Percentiles rank a stretch among this genome's conserved stretches.
phyloP scores from a whole-genome alignment of 306 rosid genomes.

The Potentilla sterilis region DNA sequence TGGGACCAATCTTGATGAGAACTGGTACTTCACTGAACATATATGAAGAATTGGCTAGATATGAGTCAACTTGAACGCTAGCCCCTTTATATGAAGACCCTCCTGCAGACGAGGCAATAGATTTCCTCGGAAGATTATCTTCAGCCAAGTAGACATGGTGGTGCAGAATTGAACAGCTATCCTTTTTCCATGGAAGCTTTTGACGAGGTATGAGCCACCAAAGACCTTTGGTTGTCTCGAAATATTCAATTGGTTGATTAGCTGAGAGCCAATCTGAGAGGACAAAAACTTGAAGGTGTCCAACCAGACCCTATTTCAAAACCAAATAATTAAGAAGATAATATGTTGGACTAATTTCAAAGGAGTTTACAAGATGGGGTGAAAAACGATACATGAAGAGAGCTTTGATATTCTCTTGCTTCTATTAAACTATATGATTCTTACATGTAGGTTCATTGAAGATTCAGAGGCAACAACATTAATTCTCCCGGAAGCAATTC shows the following conservation, averaged over 20 bases:
- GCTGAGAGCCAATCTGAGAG: constrained; percentile 50
- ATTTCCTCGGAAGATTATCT: constrained; percentile 21
- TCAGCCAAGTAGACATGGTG: constrained; percentile 19
- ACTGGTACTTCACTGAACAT: constrained; percentile 17
- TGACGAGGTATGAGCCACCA: constrained; percentile 65
- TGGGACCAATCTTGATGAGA: constrained; percentile 21
- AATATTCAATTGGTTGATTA: constrained; percentile 47
- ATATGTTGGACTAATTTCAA: not conserved
- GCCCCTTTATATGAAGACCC: constrained; percentile 14
- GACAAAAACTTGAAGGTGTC: constrained; percentile 68
- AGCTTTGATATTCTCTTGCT: not conserved
- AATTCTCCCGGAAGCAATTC: constrained; percentile 43
- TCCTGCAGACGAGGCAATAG: constrained; percentile 9
- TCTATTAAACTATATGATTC: constrained; percentile 17
- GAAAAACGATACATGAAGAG: not conserved
- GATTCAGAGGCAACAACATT: constrained; percentile 31
- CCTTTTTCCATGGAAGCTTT: constrained; percentile 60
- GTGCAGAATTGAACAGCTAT: constrained; percentile 22
- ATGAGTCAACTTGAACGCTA: constrained; percentile 11
- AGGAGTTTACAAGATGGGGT: not conserved
- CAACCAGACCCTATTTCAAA: constrained; percentile 55
- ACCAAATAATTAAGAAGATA: constrained; percentile 7
- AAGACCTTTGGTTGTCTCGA: constrained; percentile 58
- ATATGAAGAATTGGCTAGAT: constrained; percentile 21
- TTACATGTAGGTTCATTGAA: constrained; percentile 52